phyloP scores from a whole-genome alignment of 345 rosid genomes.

The Reutealis trisperma region DNA sequence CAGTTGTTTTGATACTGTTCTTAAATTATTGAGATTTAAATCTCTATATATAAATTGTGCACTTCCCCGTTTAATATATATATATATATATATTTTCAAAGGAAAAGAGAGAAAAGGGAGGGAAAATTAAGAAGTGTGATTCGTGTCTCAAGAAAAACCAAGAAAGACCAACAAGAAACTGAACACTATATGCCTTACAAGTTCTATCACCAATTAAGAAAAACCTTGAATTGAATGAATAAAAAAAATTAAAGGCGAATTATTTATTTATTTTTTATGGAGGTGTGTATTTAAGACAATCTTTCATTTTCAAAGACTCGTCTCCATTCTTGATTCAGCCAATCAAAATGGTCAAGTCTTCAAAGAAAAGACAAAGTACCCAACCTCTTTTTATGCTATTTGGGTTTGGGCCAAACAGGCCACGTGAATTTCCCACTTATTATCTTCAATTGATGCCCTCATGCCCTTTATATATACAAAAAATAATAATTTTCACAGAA shows the following conservation, averaged over 20 bases:
- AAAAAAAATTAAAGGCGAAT: not conserved
- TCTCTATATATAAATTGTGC: too few species aligned
- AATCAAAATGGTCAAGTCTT: not conserved
- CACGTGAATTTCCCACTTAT: conserved; percentile 8
- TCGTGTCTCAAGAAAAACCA: too few species aligned
- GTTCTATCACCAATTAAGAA: not conserved
- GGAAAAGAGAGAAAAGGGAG: not conserved
- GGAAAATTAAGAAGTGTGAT: not conserved
- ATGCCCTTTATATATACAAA: not conserved
- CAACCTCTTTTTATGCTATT: not conserved
- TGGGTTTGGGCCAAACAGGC: conserved; percentile 23
- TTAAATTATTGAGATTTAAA: too few species aligned
- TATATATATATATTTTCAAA: too few species aligned
- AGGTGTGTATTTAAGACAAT: not conserved
- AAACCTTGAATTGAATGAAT: not conserved
- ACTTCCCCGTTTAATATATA: too few species aligned
- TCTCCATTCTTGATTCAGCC: conserved; percentile 3
- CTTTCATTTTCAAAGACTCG: not conserved
- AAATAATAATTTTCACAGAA: not conserved
- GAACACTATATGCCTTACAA: not conserved
- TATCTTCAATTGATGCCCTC: not conserved
- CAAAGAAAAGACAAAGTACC: conserved; percentile 7
- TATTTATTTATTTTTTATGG: too few species aligned
- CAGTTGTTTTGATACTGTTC: too few species aligned
- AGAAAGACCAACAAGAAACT: not conserved